A percentile compares a stretch with the other conserved stretches of the same genome.
Conservation (phyloP, 2,329 filamentous ascomycete species). For the Microsporum canis region DNA sequence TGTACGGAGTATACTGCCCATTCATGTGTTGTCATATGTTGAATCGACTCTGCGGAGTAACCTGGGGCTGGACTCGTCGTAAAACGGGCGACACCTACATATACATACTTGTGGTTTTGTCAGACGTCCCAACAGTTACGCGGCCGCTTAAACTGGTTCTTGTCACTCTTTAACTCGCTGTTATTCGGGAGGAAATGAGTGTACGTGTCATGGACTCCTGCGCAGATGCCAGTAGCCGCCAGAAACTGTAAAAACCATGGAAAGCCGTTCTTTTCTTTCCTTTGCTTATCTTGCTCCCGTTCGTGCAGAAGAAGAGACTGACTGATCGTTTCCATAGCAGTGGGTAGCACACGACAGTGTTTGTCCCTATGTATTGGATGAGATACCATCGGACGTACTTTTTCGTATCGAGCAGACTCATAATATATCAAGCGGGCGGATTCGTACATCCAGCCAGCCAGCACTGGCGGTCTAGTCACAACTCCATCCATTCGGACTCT, state of each 20-base stretch:
- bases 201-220: neutral
- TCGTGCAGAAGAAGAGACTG: neutral
- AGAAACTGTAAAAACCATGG: neutral
- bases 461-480: neutral
- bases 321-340: neutral
- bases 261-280: neutral
- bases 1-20: neutral
- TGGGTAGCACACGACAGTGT: neutral
- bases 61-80: neutral
- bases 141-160: neutral
- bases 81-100: neutral
- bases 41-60: neutral
- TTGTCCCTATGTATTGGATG: neutral
- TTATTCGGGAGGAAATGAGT: neutral
- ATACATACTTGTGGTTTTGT: neutral
- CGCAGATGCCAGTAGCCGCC: neutral
- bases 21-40: neutral
- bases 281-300: neutral
- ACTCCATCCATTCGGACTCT: neutral
- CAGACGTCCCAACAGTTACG: slow-evolving; percentile 1
- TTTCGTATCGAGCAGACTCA: neutral
- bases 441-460: neutral
- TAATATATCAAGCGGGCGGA: neutral
- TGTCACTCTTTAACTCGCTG: neutral
- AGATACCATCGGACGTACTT: neutral